Evolutionary conservation across 371 early-diverging fungal genomes (phyloP).

Genomic region (Mucor mucedo): DNA sequence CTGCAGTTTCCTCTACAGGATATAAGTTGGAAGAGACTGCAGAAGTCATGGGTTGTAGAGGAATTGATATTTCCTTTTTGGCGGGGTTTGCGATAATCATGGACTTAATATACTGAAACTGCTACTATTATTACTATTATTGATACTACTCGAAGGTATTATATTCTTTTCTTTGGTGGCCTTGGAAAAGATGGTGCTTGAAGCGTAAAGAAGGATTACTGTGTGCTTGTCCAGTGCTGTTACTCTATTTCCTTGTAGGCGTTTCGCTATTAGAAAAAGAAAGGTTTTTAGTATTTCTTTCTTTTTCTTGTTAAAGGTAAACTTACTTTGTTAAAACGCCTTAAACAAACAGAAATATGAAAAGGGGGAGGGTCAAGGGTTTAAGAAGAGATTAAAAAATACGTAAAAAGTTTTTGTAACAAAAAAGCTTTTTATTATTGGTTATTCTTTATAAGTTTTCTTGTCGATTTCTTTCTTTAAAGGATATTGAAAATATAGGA

Average conservation of each 20-base stretch:
- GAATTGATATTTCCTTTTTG: conserved; percentile 50
- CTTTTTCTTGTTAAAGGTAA: neutral
- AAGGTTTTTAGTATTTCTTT: neutral
- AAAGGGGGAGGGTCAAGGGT: conserved; percentile 19
- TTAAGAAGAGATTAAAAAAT: conserved; percentile 15
- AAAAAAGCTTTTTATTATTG: conserved; percentile 16
- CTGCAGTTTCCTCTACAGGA: conserved; percentile 17
- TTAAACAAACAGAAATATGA: conserved; percentile 33
- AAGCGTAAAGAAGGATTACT: conserved; percentile 59
- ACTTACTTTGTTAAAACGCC: conserved; percentile 33
- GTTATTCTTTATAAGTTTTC: neutral
- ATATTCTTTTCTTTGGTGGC: conserved; percentile 59
- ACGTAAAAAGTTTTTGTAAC: conserved; percentile 10
- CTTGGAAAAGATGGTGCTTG: conserved; percentile 61
- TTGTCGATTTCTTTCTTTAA: neutral
- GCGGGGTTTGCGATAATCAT: conserved; percentile 56
- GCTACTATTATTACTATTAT: conserved; percentile 32
- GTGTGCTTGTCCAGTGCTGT: conserved; percentile 60
- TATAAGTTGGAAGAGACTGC: conserved; percentile 13
- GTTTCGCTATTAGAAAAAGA: conserved; percentile 24
- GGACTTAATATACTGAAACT: conserved; percentile 31
- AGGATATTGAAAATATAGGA: neutral
- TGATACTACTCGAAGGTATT: conserved; percentile 44
- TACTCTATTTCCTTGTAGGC: conserved; percentile 51
- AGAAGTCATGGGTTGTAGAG: conserved; percentile 40